Conservation (phyloP, 129 eudicot species). For the Arctium lappa region DNA sequence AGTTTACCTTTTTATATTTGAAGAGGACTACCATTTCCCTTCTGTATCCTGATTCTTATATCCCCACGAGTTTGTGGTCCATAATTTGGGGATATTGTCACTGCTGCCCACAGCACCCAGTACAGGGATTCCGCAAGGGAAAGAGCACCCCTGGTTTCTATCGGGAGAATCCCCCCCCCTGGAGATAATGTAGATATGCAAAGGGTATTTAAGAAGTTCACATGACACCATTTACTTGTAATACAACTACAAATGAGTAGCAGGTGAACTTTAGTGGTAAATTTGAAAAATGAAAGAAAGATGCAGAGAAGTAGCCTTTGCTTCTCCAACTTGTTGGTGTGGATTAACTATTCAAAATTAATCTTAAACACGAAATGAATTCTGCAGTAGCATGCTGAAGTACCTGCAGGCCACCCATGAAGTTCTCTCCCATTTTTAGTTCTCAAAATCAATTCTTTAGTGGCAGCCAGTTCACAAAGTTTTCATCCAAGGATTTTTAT, state of each 20-base stretch:
- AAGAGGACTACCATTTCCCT: no score
- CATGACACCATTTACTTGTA: not conserved
- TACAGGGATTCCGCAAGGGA: no score
- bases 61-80: no score
- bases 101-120: no score
- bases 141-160: not conserved
- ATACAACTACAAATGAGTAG: not conserved
- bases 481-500: not conserved
- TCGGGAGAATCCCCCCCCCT: no score
- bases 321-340: not conserved
- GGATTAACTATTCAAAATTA: not conserved
- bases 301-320: not conserved
- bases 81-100: no score
- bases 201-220: not conserved
- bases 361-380: not conserved
- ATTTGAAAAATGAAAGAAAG: not conserved
- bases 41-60: no score
- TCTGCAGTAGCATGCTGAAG: not conserved
- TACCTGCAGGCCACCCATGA: not conserved
- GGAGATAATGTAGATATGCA: not conserved
- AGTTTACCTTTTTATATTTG: no score
- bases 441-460: not conserved
- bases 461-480: constrained; percentile 4
- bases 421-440: not conserved
- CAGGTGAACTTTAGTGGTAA: not conserved